Conservation (phyloP, 306 rosid species). For the Dryas drummondii region DNA sequence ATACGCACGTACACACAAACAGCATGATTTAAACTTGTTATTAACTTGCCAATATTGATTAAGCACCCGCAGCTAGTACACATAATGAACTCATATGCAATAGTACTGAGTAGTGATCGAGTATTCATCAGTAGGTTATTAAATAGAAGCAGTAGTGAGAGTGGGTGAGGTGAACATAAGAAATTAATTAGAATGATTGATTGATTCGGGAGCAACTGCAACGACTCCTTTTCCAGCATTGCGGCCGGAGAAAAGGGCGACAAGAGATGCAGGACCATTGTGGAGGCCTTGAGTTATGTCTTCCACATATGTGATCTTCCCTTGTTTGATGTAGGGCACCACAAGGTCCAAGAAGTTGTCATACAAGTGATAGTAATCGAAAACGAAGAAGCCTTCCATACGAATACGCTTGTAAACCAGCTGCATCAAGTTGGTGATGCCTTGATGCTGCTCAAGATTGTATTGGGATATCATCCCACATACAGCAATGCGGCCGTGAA, state of each 20-base stretch:
- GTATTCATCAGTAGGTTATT: too few species aligned
- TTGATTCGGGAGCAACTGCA: background rate
- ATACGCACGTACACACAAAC: too few species aligned
- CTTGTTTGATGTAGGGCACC: slow-evolving; percentile 8
- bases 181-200: too few species aligned
- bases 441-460: slow-evolving; percentile 12
- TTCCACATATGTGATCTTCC: background rate
- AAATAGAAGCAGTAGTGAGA: too few species aligned
- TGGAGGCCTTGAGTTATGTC: background rate
- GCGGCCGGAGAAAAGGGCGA: background rate
- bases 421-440: background rate
- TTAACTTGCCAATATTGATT: too few species aligned
- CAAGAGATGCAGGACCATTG: background rate
- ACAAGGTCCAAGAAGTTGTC: background rate
- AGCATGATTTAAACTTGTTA: too few species aligned
- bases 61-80: too few species aligned
- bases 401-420: background rate
- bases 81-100: too few species aligned
- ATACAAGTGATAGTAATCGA: background rate
- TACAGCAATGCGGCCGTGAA: slow-evolving; percentile 13
- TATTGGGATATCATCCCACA: slow-evolving; percentile 27
- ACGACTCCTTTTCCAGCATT: background rate
- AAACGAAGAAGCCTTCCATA: background rate
- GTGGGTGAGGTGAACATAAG: too few species aligned
- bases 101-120: too few species aligned